Base-by-base conservation (phyloP, 768 basidiomycete genomes). In the Pisolithus tinctorius region DNA sequence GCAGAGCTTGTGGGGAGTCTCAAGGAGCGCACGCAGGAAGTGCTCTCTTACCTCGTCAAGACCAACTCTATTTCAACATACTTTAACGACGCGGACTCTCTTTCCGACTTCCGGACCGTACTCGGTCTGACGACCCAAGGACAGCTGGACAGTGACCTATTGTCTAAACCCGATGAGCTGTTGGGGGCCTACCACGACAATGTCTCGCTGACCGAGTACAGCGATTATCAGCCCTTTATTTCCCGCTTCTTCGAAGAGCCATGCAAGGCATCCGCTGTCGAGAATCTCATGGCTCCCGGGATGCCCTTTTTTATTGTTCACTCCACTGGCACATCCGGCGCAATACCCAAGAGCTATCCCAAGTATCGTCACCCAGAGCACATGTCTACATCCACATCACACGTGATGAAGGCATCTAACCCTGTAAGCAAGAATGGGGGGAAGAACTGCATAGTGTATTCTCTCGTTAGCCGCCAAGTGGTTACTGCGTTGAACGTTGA, bases 261-360 rank as follows among this genome's bases (percentile, higher is more conserved):
- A 3, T 63, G 62, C 31, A 57, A 9, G 34, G 49, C 51, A 30
- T 29, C 50, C 4, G 50, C 54, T 11, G 57, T 63, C 23, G 48
- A 64, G 39, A 50, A 64, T 34, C 14, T 62, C 38, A 61, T 64
- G 55, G 55, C 58, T 0, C 51, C 51, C 4, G 63, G 63, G 4
- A 47, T 60, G 30, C 63, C 58, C 45, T 57, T 54, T 38, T 60
- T 58, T 51, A 53, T 64, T 7, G 60, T 61, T 2, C 55, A 58
- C 34, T 64, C 58, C 4, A 41, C 60, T 4, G 54, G 55, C 26
- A 62, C 58, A 8, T 60, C 51, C 4, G 53, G 54, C 17, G 55
- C 54, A n/a, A 45, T 17, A 14, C 53, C 53, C 5, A 58, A 61
- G 45, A 45, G 53, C 43, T 60, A 58, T 47, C 53, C 56, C 1